Evolutionary conservation across 2,329 filamentous ascomycete species (phyloP).

Genomic region (Verticillium isaacii): DNA sequence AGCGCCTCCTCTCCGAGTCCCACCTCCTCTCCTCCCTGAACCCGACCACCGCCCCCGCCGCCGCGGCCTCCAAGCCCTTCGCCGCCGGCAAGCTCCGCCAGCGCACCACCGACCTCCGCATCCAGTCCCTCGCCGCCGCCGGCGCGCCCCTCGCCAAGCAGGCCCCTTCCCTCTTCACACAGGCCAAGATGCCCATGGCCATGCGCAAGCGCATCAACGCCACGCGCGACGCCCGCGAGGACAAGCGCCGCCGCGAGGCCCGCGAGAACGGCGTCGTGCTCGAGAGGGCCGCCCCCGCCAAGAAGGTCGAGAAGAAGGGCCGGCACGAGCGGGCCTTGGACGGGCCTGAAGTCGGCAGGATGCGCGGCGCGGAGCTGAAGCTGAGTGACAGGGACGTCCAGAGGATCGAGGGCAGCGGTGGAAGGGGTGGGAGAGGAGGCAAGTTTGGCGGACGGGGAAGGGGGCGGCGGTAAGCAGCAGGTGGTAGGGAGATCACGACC

Average conservation of each 20-base stretch:
- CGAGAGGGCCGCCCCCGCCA: conserved; percentile 45
- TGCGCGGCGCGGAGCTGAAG: conserved; percentile 73
- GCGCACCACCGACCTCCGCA: conserved; percentile 76
- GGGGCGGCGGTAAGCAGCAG: conserved; percentile 22
- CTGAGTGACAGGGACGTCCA: conserved; percentile 74
- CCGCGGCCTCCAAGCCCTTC: conserved; percentile 36
- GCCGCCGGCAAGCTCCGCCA: conserved; percentile 67
- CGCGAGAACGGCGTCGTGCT: conserved; percentile 87
- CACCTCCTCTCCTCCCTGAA: conserved; percentile 65
- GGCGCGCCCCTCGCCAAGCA: conserved; percentile 43
- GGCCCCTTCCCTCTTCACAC: conserved; percentile 58
- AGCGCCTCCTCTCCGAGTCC: conserved; percentile 85
- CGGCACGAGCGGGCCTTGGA: conserved; percentile 59
- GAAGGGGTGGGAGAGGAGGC: conserved; percentile 20
- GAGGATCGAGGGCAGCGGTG: conserved; percentile 56
- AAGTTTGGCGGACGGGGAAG: conserved; percentile 33
- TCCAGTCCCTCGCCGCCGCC: conserved; percentile 58
- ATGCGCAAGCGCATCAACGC: conserved; percentile 79
- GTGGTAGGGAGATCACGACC: neutral
- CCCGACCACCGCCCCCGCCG: conserved; percentile 31
- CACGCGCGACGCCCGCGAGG: conserved; percentile 62
- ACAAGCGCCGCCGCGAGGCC: conserved; percentile 70
- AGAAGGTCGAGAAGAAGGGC: conserved; percentile 27
- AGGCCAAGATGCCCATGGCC: conserved; percentile 84
- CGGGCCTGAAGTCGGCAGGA: conserved; percentile 72